Evolutionary conservation across 176 grass and related monocot species (phyloP), one percentile per base, ranked within the genome.

Genomic region (Musa schizocarpa): DNA sequence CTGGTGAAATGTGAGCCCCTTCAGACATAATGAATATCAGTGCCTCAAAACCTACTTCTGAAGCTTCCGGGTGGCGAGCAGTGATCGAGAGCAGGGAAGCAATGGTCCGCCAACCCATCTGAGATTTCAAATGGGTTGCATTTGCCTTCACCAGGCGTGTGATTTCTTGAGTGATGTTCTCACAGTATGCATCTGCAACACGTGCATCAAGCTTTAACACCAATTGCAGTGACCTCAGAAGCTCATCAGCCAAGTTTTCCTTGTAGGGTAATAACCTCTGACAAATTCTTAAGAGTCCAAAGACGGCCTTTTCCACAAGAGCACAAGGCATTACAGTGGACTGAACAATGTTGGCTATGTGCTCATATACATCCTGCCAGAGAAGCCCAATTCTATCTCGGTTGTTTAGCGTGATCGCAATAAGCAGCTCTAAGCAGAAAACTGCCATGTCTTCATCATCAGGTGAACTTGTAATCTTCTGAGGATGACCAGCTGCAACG

Each of bases 371-470:
- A 48, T 88, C 91, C 74, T 94, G 96, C 96, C 96, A 99, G 13
- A 99, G 86, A 78, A 99, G 82, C 61, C 81, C 91, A 77, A 99
- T 99, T 59, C 96, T 83, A 52, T 95, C 96, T 78, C 96, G 83
- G 52, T 99, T 99, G 65, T 92, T 99, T 27, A 99, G 74, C 9
- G 88, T 99, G 53, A 99, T 99, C 19, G 91, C 91, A 74, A 95
- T 99, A 55, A 99, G 86, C 54, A 99, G 86, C 76, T 99, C 96
- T 76, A 99, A 86, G 85, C 96, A 99, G 71, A 94, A 99, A 63
- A 99, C 96, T 23, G 96, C 96, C 16, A 88, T 99, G 77, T 99
- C 96, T 77, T 99, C 96, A 50, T 99, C 91, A 79, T 95, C 96
- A 53, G 88, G 81, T 1, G 88, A 95, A 79, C 82, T 89, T 2